Evolutionary conservation across 257 asterid genomes (phyloP).

Genomic region (Verbascum thapsus): DNA sequence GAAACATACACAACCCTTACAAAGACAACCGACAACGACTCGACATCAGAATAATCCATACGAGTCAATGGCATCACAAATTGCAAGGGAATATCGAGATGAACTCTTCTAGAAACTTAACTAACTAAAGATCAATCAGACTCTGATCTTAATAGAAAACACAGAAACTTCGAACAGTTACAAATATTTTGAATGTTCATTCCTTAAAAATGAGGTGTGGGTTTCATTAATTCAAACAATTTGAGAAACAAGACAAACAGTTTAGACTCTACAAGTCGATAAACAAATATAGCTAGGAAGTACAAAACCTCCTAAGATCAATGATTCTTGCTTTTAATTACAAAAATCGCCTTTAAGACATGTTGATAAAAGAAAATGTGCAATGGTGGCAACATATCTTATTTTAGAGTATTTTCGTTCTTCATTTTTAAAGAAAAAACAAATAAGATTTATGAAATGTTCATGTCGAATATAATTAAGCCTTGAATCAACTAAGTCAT

Average conservation of each 20-base stretch:
- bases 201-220: background rate
- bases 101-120: background rate
- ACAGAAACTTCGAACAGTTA: conserved; percentile 1
- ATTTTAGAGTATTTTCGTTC: background rate
- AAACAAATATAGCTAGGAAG: conserved; percentile 16
- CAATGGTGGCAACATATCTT: background rate
- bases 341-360: conserved; percentile 1
- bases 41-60: background rate
- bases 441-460: conserved; percentile 9
- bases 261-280: conserved; percentile 11
- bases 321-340: background rate
- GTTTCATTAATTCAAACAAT: background rate
- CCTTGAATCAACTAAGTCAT: too few species aligned
- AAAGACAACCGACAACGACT: too few species aligned
- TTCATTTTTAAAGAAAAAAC: background rate
- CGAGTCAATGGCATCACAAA: conserved; percentile 16
- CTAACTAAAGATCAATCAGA: conserved; percentile 17
- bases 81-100: background rate
- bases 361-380: conserved; percentile 23
- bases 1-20: too few species aligned
- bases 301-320: background rate
- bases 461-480: background rate
- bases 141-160: conserved; percentile 8
- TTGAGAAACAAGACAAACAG: background rate
- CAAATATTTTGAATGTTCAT: background rate